Base-by-base conservation (phyloP, 768 basidiomycete species). In the Paxillus involutus region DNA sequence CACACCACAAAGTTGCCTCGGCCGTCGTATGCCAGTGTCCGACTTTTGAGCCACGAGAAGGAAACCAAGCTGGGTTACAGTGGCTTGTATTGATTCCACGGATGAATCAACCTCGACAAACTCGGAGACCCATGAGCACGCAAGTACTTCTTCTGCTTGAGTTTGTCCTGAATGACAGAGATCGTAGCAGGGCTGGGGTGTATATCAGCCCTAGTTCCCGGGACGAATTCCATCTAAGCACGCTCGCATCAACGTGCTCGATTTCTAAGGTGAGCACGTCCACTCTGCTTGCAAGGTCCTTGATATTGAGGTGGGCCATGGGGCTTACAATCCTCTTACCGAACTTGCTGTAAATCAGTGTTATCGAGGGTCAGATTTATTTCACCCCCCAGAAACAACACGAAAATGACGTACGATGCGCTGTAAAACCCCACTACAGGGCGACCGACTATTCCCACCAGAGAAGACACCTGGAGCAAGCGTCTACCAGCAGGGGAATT, bases 11-110 rank as follows among this genome's bases (percentile, higher is more conserved):
- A 94, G 70, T 99, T 99, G 6, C 97, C 97, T 53, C 93, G 78
- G 3, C 97, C 97, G 65, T 98, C 96, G 68, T 99, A 99, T 0
- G 95, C 97, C 52, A 95, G 74, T 0, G 91, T 96, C n/a, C 92
- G 80, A 54, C 88, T 91, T 74, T 99, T 98, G 56, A 99, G 80
- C 95, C n/a, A 99, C 97, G 45, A 97, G 73, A 0, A 96, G 95
- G 10, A 94, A 75, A 1, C 96, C 94, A 6, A 98, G 76, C 29
- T 67, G 69, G 11, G 76, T 59, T 0, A 80, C 79, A 3, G 82
- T 88, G 14, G 73, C 73, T 32, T 72, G 69, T 13, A 91, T 73
- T 1, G 84, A 76, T 42, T 80, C 75, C 0, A 71, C 62, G 1
- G 80, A 76, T 0, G 80, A 71, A 4, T 86, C 83, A 2, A 96